phyloP scores from a whole-genome alignment of 2,329 filamentous ascomycete species.

The Colletotrichum truncatum region DNA sequence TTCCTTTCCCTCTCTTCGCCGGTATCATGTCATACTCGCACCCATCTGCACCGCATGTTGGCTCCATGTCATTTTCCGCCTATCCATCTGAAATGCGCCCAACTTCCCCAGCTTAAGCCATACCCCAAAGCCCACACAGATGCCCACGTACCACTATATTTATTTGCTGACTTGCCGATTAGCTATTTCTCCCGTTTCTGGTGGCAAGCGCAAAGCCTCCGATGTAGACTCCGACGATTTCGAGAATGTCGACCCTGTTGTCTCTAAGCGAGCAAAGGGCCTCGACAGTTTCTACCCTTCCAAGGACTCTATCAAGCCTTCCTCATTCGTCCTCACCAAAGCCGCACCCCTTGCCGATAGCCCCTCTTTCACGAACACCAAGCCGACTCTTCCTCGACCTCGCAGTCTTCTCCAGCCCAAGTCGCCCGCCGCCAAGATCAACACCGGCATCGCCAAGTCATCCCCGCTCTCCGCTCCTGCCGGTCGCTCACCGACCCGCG shows the following conservation, averaged over 20 bases:
- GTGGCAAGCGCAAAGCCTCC: conserved; percentile 66
- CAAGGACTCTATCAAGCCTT: conserved; percentile 60
- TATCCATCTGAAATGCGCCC: neutral
- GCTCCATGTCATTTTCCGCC: neutral
- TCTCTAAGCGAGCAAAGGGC: conserved; percentile 68
- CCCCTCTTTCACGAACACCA: neutral
- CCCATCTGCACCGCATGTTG: neutral
- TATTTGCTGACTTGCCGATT: neutral
- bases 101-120: neutral
- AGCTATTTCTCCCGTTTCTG: conserved; percentile 52
- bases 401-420: conserved; percentile 60
- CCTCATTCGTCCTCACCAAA: conserved; percentile 55
- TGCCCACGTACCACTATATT: neutral
- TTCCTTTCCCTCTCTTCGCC: neutral
- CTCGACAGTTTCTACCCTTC: conserved; percentile 46
- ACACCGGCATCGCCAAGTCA: conserved; percentile 54
- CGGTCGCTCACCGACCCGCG: conserved; percentile 80
- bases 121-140: neutral
- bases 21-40: neutral
- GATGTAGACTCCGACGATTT: conserved; percentile 61
- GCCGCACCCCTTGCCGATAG: conserved; percentile 42
- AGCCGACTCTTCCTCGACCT: conserved; percentile 44
- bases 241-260: conserved; percentile 71
- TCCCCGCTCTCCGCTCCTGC: conserved; percentile 74
- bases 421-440: conserved; percentile 59